These are phyloP conservation scores for Eucalyptus pauciflora DNA, from an alignment of 345 rosid species.

Conservation along the genomic window DNA sequence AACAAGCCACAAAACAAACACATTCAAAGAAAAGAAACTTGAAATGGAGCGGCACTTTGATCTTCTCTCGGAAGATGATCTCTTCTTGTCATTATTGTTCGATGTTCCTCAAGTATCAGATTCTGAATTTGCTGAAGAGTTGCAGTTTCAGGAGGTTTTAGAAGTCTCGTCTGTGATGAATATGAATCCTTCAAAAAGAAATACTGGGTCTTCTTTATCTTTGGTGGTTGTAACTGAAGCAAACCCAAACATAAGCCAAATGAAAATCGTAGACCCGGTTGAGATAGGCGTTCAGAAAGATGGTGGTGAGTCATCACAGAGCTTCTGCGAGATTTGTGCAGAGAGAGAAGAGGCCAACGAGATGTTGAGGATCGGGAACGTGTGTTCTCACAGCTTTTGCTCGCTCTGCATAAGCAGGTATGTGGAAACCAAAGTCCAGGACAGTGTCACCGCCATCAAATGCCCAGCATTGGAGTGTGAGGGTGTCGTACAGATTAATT, in stretches of 20 bases:
- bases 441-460: neutral
- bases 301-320: slow-evolving; percentile 3
- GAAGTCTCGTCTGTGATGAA: neutral
- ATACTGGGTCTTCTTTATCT: neutral
- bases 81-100: neutral
- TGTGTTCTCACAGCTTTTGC: slow-evolving; percentile 33
- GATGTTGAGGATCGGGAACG: slow-evolving; percentile 12
- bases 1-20: neutral
- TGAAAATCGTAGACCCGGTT: neutral
- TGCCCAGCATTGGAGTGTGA: slow-evolving; percentile 7
- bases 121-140: neutral
- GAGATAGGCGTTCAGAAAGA: neutral
- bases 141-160: neutral
- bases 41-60: neutral
- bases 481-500: slow-evolving; percentile 23
- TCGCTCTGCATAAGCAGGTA: slow-evolving; percentile 31
- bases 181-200: neutral
- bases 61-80: neutral
- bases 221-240: neutral
- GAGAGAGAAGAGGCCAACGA: slow-evolving; percentile 24
- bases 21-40: neutral
- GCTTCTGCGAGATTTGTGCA: slow-evolving; percentile 38
- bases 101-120: neutral
- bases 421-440: slow-evolving; percentile 20
- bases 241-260: neutral